These are phyloP conservation scores for Cytospora mali DNA, from an alignment of 2,329 filamentous ascomycete genomes.

Conservation along the genomic window DNA sequence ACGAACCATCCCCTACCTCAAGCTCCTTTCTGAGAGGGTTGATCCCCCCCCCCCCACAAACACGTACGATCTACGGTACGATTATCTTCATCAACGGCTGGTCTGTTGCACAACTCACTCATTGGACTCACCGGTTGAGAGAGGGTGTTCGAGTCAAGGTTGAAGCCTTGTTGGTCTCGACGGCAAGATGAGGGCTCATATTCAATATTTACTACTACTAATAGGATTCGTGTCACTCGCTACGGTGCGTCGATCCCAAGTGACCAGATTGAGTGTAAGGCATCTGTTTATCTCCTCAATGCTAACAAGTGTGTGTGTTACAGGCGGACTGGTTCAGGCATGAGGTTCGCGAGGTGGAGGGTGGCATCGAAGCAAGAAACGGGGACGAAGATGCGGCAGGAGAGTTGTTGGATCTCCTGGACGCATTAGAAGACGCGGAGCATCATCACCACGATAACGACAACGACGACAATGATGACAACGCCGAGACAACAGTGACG, in stretches of 20 bases:
- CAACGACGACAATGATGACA: neutral
- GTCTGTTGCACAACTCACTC: conserved; percentile 27
- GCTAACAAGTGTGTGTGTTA: conserved; percentile 19
- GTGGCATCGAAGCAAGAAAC: conserved; percentile 13
- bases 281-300: neutral
- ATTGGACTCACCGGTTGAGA: conserved; percentile 6
- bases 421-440: neutral
- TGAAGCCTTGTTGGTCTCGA: conserved; percentile 19
- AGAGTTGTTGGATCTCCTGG: neutral
- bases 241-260: conserved; percentile 16
- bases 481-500: conserved; percentile 15
- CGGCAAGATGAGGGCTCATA: conserved; percentile 21
- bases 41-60: conserved; percentile 11
- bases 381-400: neutral
- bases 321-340: conserved; percentile 23
- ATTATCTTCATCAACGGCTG: conserved; percentile 22
- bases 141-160: conserved; percentile 5
- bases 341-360: conserved; percentile 2
- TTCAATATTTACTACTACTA: conserved; percentile 22
- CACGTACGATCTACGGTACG: neutral
- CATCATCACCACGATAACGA: neutral
- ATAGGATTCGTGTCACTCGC: conserved; percentile 22
- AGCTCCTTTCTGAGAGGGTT: conserved; percentile 11
- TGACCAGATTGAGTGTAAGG: neutral
- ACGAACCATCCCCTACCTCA: conserved; percentile 9